A percentile compares a stretch with the other conserved stretches of the same genome.
Conservation (phyloP, 768 basidiomycete genomes). For the Termitomyces sp. region DNA sequence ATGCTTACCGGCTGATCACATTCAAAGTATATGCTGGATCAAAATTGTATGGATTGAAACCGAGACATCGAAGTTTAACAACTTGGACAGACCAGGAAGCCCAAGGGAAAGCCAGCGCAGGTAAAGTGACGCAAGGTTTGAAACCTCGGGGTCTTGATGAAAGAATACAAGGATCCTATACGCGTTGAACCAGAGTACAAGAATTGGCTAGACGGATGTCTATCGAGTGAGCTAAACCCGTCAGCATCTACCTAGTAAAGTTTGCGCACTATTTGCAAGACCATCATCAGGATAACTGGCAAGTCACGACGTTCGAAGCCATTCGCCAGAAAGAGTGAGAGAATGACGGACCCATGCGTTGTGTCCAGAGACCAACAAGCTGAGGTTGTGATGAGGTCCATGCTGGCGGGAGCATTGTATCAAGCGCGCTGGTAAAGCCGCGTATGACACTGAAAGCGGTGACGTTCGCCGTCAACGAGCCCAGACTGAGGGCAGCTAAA, state of each 20-base stretch:
- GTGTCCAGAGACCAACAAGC: slow-evolving; percentile 90
- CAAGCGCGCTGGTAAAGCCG: slow-evolving; percentile 79
- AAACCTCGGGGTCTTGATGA: slow-evolving; percentile 80
- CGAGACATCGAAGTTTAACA: neutral
- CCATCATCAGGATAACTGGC: slow-evolving; percentile 55
- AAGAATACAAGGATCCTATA: slow-evolving; percentile 71
- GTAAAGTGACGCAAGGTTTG: slow-evolving; percentile 67
- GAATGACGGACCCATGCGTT: slow-evolving; percentile 61
- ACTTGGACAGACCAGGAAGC: slow-evolving; percentile 48
- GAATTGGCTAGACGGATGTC: slow-evolving; percentile 42
- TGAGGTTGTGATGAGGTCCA: slow-evolving; percentile 86
- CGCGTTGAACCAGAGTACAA: slow-evolving; percentile 74
- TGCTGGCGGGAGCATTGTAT: slow-evolving; percentile 90
- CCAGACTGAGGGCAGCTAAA: slow-evolving; percentile 76
- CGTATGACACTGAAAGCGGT: slow-evolving; percentile 76
- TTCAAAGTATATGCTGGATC: slow-evolving; percentile 43
- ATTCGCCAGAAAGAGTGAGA: neutral
- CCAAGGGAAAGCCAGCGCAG: slow-evolving; percentile 71
- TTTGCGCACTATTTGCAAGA: slow-evolving; percentile 47
- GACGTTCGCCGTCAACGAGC: slow-evolving; percentile 68
- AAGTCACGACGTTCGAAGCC: neutral
- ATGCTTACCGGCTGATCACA: slow-evolving; percentile 35
- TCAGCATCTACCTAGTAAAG: neutral
- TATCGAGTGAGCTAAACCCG: slow-evolving; percentile 15
- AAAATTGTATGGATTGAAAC: slow-evolving; percentile 1